Percentiles rank a stretch among this genome's conserved stretches.
Conservation (phyloP, 495 filamentous ascomycete species). For the Aspergillus sclerotiicarbonarius region DNA sequence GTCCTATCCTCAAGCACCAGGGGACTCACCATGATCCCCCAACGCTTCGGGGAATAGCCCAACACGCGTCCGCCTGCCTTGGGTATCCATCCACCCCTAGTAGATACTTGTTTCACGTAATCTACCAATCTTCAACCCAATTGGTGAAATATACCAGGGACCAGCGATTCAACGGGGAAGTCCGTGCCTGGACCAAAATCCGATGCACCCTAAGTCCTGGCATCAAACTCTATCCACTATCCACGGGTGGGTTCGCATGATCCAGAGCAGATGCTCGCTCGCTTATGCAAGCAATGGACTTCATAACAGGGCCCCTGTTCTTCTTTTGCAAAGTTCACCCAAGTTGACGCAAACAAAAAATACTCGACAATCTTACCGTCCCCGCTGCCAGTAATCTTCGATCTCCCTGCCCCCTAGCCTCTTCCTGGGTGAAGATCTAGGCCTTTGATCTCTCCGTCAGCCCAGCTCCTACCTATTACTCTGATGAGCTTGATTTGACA, state of each 20-base stretch:
- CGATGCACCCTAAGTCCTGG: no score
- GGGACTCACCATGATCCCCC: no score
- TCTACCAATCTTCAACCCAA: not conserved
- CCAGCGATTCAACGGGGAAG: no score
- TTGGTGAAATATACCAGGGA: no score
- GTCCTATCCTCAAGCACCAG: not conserved
- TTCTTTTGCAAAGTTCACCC: not conserved
- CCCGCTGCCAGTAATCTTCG: no score
- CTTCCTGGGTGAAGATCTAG: no score
- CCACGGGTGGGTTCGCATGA: not conserved
- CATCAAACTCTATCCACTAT: not conserved
- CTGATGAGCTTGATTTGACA: no score
- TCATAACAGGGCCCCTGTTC: not conserved
- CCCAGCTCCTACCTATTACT: no score
- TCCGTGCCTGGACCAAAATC: no score
- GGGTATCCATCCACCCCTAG: not conserved
- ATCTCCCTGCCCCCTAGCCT: no score
- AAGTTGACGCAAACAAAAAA: not conserved
- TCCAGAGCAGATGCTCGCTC: not conserved
- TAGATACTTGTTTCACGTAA: not conserved
- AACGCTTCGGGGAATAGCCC: not conserved
- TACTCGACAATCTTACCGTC: no score
- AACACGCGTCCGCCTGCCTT: not conserved
- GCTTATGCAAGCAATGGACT: not conserved
- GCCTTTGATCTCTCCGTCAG: no score